A percentile compares a stretch with the other conserved stretches of the same genome.
phyloP scores from a whole-genome alignment of 208 protist species.

The Dictyostelium gargantuum region DNA sequence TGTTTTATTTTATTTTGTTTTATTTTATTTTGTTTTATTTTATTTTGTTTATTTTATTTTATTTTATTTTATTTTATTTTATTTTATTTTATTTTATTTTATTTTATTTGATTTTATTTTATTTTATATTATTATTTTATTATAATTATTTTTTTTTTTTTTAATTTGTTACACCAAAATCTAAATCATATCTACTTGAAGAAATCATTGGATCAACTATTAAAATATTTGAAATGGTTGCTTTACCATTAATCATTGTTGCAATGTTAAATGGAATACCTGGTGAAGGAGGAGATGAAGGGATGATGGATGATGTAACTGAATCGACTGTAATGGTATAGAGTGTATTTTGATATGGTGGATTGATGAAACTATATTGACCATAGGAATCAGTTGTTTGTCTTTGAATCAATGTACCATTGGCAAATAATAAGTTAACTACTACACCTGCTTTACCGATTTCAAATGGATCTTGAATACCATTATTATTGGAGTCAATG shows the following conservation, averaged over 20 bases:
- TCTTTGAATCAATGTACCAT: not conserved
- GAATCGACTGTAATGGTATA: not conserved
- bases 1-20: too few species aligned
- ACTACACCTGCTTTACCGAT: not conserved
- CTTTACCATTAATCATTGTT: not conserved
- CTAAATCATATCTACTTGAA: not conserved
- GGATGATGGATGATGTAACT: not conserved
- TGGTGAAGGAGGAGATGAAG: not conserved
- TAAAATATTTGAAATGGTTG: not conserved
- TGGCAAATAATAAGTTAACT: not conserved
- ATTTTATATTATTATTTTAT: not conserved
- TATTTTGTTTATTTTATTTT: too few species aligned
- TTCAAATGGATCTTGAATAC: constrained; percentile 4
- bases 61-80: not conserved
- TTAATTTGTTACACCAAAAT: constrained; percentile 16
- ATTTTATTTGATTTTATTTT: not conserved
- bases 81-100: not conserved
- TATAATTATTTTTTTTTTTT: not conserved
- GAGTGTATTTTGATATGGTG: not conserved
- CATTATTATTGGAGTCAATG: not conserved
- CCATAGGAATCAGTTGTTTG: not conserved
- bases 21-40: too few species aligned
- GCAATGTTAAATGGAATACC: not conserved
- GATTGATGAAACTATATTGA: not conserved
- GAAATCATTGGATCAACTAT: not conserved